Base-by-base conservation (phyloP, 1,284 basidiomycete species). In the Wolfiporia cocos region DNA sequence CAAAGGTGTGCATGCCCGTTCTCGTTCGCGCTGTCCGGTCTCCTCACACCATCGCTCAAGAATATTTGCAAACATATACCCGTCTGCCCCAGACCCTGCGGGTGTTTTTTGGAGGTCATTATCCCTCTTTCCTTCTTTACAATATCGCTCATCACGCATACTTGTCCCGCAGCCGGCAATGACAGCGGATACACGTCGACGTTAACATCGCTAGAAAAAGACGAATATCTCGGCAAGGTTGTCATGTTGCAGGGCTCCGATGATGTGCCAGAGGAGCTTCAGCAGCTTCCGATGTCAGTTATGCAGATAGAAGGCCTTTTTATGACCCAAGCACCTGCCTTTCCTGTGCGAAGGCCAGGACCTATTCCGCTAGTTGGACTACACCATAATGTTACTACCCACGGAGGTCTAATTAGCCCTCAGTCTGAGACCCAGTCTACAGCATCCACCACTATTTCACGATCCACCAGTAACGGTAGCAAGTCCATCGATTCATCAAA, bases 31-130 rank as follows among this genome's bases (percentile, higher is more conserved):
- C 23, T 44, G 24, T 37, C 7, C 26, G 14, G 26, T 28, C 14
- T 37, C 26, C n/a, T 34, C 31, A 31, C 43, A 42, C 34, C 23
- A 33, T 34, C 34, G 47, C 37, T 30, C 31, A 39, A 89, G 87
- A 87, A 59, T 79, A 86, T 57, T 63, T 91, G 29, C 73, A 81
- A 59, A 81, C 85, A n/a, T 89, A 80, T 58, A 68, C 75, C 34
- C 72, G 74, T 45, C 81, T 90, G 53, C 76, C 81, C 7, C 86
- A 90, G 57, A 89, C 83, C 24, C 66, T 81, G 36, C 77, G 78
- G 37, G 68, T 91, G 34, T 82, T 88, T 59, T 73, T 87, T 56
- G 78, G 76, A 39, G 79, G 85, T 81, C 53, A 53, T 71, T 52
- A 20, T 36, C 9, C 12, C 19, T 23, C 23, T 23, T 28, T 30